Percentiles rank a stretch among this genome's conserved stretches.
Evolutionary conservation across 257 asterid genomes (phyloP).

Genomic region (Solanum pennellii): DNA sequence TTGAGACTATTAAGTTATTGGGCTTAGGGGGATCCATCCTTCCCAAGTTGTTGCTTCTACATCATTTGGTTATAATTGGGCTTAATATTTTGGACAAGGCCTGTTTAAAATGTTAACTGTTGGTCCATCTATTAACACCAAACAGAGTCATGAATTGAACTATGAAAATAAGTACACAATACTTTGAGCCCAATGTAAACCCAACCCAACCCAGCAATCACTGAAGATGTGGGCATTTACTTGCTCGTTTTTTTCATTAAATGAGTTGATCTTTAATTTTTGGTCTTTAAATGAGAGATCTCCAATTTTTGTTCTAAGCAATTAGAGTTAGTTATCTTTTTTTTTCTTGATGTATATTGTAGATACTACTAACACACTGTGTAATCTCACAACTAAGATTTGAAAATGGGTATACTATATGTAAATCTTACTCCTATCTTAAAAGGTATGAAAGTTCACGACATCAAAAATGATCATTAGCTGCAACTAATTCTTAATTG

Average conservation of each 20-base stretch:
- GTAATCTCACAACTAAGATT: too few relatives aligned
- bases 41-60: background rate
- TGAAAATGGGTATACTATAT: background rate
- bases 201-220: background rate
- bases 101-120: background rate
- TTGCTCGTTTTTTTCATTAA: too few relatives aligned
- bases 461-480: too few relatives aligned
- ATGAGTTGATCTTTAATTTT: too few relatives aligned
- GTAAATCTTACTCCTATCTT: background rate
- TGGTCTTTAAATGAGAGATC: background rate
- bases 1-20: background rate
- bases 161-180: background rate
- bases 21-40: background rate
- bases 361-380: background rate
- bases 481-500: too few relatives aligned
- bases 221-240: background rate
- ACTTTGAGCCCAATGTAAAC: background rate
- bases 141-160: background rate
- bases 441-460: too few relatives aligned
- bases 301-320: background rate
- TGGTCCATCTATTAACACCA: background rate
- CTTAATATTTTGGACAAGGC: background rate
- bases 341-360: too few relatives aligned
- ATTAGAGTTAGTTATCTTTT: background rate
- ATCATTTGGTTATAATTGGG: background rate